Evolutionary conservation across 2,329 filamentous ascomycete species (phyloP), one percentile per base, ranked within the genome.

Genomic region (Xylaria sp.): DNA sequence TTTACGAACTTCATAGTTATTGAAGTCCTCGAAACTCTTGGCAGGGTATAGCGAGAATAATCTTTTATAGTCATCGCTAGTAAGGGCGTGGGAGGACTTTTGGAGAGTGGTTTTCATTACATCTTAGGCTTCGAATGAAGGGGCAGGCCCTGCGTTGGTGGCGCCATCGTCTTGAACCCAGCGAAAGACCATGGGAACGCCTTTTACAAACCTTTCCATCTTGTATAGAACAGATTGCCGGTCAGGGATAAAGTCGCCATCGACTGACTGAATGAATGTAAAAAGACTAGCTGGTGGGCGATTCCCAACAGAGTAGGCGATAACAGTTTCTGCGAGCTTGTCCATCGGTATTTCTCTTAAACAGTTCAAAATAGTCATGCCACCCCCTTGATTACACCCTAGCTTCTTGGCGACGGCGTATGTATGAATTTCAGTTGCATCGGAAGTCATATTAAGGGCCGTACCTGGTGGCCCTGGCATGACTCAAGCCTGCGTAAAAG

Each of bases 381-480:
- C 74, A 5, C 65, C 50, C 8, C 32, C 25, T 5, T 44, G 13
- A n/a, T 16, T 21, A 59, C 75, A 78, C 2, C 70, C 71, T 2
- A 76, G 29, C 10, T 44, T 54, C 4, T 67, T 57, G 2, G 75
- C 75, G 3, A 78, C 77, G 8, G 71, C 71, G 2, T 58, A 69
- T 0, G 77, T 78, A 57, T 78, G 77, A 18, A 60, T 59, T 64
- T 77, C 73, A 1, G 74, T 77, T 1, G 73, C 75, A 50, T 79
- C 76, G 23, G 72, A 72, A 0, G 75, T 76, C 18, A 77, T 74
- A 23, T 79, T 79, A 10, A 79, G 57, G 1, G 76, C 78, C 3
- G 75, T 79, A 16, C 78, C 78, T 4, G 78, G 78, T 8, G 78
- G 78, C 0, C 78, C 78, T 3, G 77, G 78, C 77, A 80, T 80